Percentiles rank a stretch among this genome's conserved stretches.
Conservation (phyloP, 257 asterid species). For the Solanum piurae region DNA sequence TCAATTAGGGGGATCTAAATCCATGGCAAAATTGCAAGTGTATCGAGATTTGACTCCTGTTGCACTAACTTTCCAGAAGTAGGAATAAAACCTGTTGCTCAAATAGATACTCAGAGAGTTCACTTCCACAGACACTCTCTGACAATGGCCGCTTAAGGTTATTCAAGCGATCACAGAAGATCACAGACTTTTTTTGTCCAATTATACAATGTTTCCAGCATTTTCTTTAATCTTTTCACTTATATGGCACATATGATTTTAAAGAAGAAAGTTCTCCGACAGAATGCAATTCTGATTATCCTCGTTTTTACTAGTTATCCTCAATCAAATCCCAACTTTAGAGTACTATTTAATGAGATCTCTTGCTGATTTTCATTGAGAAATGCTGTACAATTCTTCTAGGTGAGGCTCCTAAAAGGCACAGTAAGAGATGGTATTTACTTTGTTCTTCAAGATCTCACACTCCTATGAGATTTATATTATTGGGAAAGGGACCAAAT, state of each 20-base stretch:
- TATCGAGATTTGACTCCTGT: neutral
- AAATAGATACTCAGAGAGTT: neutral
- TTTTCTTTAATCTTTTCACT: neutral
- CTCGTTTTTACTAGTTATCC: neutral
- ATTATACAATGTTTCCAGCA: neutral
- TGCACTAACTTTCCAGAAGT: neutral
- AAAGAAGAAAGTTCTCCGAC: neutral
- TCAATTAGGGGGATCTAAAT: neutral
- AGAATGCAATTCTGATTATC: neutral
- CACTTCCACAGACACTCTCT: neutral
- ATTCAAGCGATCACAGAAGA: neutral
- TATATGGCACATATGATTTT: neutral
- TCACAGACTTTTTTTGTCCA: neutral
- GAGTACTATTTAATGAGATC: neutral
- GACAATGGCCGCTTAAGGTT: neutral
- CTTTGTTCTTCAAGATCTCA: neutral
- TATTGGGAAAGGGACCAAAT: neutral
- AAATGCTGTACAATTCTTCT: neutral
- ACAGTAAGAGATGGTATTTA: neutral
- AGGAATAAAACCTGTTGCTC: neutral
- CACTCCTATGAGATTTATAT: neutral
- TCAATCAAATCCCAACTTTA: neutral
- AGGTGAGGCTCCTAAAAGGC: neutral
- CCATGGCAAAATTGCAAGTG: neutral
- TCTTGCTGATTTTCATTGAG: neutral